Evolutionary conservation across 1,284 basidiomycete species (phyloP).

Genomic region (Sutorius eximius): DNA sequence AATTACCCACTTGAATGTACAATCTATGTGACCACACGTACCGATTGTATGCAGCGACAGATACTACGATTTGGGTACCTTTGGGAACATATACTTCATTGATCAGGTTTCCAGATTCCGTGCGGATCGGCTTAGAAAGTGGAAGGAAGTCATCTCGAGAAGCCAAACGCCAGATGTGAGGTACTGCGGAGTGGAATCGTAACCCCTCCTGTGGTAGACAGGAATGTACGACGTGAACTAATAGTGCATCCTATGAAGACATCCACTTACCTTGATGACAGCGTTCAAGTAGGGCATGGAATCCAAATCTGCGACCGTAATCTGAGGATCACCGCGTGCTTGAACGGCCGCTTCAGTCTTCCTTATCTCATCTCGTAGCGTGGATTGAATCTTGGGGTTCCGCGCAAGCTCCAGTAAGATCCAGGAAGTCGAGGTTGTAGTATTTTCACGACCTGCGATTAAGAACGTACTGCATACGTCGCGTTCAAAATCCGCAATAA

Average conservation of each 20-base stretch:
- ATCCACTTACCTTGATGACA: conserved; percentile 46
- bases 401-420: conserved; percentile 43
- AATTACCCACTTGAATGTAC: neutral
- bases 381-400: conserved; percentile 38
- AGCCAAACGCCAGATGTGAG: conserved; percentile 37
- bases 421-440: conserved; percentile 42
- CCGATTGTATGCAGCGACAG: conserved; percentile 41
- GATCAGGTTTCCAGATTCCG: conserved; percentile 36
- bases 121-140: conserved; percentile 43
- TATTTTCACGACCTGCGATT: conserved; percentile 53
- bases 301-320: conserved; percentile 46
- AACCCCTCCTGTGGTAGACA: conserved; percentile 36
- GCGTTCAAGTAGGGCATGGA: conserved; percentile 52
- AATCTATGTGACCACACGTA: conserved; percentile 1
- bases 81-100: conserved; percentile 37
- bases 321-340: conserved; percentile 39
- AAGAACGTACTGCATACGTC: conserved; percentile 15
- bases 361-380: conserved; percentile 43
- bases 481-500: neutral
- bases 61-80: conserved; percentile 36
- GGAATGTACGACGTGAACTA: neutral
- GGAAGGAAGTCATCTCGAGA: conserved; percentile 45
- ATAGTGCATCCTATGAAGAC: no score
- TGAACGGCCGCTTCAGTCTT: conserved; percentile 35
- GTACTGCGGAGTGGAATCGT: conserved; percentile 37